Conservation (phyloP, 495 filamentous ascomycete species). For the Baudoinia panamericana region DNA sequence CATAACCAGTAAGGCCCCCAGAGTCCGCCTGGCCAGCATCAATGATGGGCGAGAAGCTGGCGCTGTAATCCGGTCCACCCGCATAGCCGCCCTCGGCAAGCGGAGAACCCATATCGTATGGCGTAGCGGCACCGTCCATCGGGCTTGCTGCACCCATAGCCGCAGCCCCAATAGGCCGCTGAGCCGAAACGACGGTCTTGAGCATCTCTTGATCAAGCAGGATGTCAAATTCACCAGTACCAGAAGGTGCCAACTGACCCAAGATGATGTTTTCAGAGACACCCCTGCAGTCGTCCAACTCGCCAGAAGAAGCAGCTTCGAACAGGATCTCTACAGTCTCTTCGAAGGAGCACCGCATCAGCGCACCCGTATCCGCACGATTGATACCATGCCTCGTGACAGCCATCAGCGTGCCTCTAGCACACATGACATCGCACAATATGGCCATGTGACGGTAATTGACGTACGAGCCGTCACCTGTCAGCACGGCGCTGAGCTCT, state of each 20-base stretch:
- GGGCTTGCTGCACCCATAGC: constrained; percentile 43
- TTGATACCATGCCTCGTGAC: constrained; percentile 99
- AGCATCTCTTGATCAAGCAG: constrained; percentile 89
- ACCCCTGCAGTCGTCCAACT: constrained; percentile 93
- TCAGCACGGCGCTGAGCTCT: constrained; percentile 79
- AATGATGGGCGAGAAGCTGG: constrained; percentile 81
- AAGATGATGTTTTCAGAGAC: constrained; percentile 98
- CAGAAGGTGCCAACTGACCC: constrained; percentile 89
- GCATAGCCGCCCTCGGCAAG: constrained; percentile 60
- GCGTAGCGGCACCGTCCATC: constrained; percentile 64
- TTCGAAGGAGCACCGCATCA: constrained; percentile 99
- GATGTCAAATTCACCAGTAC: constrained; percentile 88
- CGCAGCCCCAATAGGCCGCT: constrained; percentile 68
- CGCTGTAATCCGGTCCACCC: constrained; percentile 65
- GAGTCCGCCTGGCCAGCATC: constrained; percentile 57
- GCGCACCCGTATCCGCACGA: constrained; percentile 86
- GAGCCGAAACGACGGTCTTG: constrained; percentile 72
- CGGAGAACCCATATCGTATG: constrained; percentile 86
- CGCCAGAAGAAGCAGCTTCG: constrained; percentile 83
- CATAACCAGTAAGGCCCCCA: constrained; percentile 56
- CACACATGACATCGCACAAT: constrained; percentile 97
- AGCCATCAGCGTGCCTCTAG: constrained; percentile 80
- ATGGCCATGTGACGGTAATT: constrained; percentile 95
- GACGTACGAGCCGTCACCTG: constrained; percentile 97
- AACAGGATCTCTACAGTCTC: constrained; percentile 97